Conservation (phyloP, 75 land plant species). For the Pinus tabuliformis region DNA sequence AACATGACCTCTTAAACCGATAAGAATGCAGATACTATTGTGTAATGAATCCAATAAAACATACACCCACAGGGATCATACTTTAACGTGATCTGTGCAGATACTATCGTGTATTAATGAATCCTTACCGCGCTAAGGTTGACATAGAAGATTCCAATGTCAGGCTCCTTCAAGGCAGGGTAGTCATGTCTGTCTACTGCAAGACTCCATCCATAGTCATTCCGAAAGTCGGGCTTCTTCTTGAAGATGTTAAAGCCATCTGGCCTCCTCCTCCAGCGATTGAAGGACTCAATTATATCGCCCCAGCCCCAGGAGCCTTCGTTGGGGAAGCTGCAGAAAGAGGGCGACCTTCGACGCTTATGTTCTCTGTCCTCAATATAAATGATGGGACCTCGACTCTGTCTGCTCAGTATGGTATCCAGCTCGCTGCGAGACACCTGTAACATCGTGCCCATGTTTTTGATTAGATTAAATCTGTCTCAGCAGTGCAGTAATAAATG, state of each 20-base stretch:
- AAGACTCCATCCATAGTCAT: slow-evolving; percentile 69
- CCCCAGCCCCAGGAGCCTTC: slow-evolving; percentile 35
- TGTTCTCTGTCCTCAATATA: slow-evolving; percentile 15
- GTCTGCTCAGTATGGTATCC: slow-evolving; percentile 25
- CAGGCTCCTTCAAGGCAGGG: slow-evolving; percentile 34
- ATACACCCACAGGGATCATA: too few species aligned
- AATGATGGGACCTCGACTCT: slow-evolving; percentile 55
- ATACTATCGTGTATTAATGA: too few species aligned
- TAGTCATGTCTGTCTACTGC: slow-evolving; percentile 55
- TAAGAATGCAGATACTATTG: too few species aligned
- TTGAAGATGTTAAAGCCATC: slow-evolving; percentile 64
- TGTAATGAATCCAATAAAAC: too few species aligned
- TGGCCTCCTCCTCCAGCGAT: slow-evolving; percentile 10
- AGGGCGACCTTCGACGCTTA: slow-evolving; percentile 14
- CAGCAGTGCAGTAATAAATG: too few species aligned
- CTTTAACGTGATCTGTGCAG: too few species aligned
- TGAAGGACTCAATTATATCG: slow-evolving; percentile 23
- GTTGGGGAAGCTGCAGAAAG: background rate
- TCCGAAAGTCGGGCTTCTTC: slow-evolving; percentile 51
- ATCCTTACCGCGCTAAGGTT: slow-evolving; percentile 68
- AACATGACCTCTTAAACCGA: too few species aligned
- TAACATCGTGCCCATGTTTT: background rate
- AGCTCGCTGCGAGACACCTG: slow-evolving; percentile 46
- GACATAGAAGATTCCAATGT: slow-evolving; percentile 61
- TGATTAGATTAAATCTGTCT: too few species aligned